Conservation (phyloP, 192 early-diverging fungal species). For the Backusella westeae region DNA sequence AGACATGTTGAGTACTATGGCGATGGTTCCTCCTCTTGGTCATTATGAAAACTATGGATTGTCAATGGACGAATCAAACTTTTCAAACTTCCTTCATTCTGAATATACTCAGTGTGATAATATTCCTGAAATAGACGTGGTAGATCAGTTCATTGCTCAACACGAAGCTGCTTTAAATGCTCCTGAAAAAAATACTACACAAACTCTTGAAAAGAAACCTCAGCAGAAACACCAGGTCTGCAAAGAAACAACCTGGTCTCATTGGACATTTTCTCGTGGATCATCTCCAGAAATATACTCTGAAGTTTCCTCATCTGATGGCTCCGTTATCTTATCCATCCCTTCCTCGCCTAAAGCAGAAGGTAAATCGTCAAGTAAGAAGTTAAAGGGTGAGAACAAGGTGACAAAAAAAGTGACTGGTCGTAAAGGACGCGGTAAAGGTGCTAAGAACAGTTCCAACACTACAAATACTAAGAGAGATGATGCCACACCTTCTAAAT, state of each 20-base stretch:
- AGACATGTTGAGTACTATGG: background rate
- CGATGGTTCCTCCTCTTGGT: conserved; percentile 12
- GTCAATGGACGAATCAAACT: background rate
- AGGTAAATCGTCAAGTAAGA: background rate
- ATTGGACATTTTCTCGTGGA: conserved; percentile 12
- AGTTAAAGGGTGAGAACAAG: background rate
- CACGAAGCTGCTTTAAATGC: conserved; percentile 13
- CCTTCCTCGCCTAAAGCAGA: background rate
- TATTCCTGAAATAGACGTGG: conserved; percentile 1
- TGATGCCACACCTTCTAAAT: background rate
- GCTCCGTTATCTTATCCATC: background rate
- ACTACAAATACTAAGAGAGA: background rate
- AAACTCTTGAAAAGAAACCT: background rate
- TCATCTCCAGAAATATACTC: conserved; percentile 8
- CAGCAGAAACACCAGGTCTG: background rate
- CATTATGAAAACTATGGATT: background rate
- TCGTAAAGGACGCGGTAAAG: conserved; percentile 12
- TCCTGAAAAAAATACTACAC: background rate
- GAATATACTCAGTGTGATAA: background rate
- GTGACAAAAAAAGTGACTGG: background rate
- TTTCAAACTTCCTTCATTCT: background rate
- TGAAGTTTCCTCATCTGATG: background rate
- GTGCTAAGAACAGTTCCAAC: background rate
- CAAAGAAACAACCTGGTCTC: conserved; percentile 12
- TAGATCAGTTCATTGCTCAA: conserved; percentile 23